phyloP scores from a whole-genome alignment of 306 rosid species.

The Lablab purpureus region DNA sequence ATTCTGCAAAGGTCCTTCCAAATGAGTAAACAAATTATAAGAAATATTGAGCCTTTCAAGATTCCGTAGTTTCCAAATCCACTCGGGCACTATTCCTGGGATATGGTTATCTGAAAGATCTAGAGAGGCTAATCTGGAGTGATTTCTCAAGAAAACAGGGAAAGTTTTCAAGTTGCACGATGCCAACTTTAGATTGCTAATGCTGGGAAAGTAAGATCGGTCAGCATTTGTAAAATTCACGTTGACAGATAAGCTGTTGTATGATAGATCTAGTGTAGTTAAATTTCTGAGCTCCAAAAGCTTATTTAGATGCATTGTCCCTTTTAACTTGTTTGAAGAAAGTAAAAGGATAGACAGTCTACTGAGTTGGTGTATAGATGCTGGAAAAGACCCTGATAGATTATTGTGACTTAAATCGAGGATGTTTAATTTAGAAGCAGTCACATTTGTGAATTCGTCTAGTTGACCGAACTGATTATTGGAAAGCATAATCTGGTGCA shows the following conservation, averaged over 20 bases:
- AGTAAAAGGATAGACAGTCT: conserved; percentile 52
- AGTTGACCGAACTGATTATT: conserved; percentile 50
- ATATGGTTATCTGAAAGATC: conserved; percentile 66
- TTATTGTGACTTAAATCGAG: conserved; percentile 63
- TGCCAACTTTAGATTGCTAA: conserved; percentile 54
- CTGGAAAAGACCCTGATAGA: conserved; percentile 60
- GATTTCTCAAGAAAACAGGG: conserved; percentile 60
- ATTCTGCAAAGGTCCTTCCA: conserved; percentile 45
- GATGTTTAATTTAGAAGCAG: conserved; percentile 43
- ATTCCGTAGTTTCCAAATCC: conserved; percentile 61
- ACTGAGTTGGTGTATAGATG: conserved; percentile 39
- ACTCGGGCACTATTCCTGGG: conserved; percentile 56
- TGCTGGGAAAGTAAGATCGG: conserved; percentile 14
- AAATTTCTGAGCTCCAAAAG: conserved; percentile 49
- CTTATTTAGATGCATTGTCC: conserved; percentile 14
- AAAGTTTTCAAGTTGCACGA: conserved; percentile 49
- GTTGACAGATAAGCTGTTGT: conserved; percentile 49
- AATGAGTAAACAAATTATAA: conserved; percentile 44
- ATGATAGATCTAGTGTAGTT: conserved; percentile 65
- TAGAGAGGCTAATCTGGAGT: conserved; percentile 19
- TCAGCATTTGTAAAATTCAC: neutral
- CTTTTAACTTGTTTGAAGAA: conserved; percentile 65
- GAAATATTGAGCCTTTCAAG: conserved; percentile 62
- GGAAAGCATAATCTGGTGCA: conserved; percentile 45
- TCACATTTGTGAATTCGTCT: neutral